phyloP scores from a whole-genome alignment of 116 monocot genomes.

The Posidonia oceanica region DNA sequence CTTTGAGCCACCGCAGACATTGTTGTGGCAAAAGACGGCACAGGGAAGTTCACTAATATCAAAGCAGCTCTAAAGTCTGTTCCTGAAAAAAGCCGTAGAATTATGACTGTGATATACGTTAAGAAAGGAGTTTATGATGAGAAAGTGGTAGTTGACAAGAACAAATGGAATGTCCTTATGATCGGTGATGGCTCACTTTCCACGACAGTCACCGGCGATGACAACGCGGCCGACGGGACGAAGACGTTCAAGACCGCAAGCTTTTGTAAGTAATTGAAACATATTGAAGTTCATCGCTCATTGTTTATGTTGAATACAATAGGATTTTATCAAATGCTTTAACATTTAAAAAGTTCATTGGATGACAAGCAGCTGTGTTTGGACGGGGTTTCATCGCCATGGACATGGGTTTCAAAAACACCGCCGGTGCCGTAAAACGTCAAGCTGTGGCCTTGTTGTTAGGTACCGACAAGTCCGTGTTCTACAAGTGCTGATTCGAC shows the following conservation, averaged over 20 bases:
- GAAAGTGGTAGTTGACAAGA: conserved; percentile 21
- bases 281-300: no score
- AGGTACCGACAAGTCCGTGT: conserved; percentile 28
- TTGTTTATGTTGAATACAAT: no score
- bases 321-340: no score
- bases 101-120: conserved; percentile 32
- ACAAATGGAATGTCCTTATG: conserved; percentile 21
- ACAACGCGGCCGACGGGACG: conserved; percentile 26
- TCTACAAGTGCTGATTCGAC: conserved; percentile 36
- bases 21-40: conserved; percentile 24
- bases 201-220: conserved; percentile 23
- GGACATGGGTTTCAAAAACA: conserved; percentile 39
- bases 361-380: conserved; percentile 2
- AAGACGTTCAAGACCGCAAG: conserved; percentile 25
- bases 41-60: conserved; percentile 24
- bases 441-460: conserved; percentile 57
- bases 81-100: conserved; percentile 10
- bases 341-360: no score
- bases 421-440: conserved; percentile 45
- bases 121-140: conserved; percentile 35
- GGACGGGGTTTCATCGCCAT: conserved; percentile 29
- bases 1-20: conserved; percentile 11
- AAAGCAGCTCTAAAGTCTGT: conserved; percentile 15
- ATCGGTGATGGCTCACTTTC: conserved; percentile 27
- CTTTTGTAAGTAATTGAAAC: conserved; percentile 34